These are phyloP conservation scores for Auxenochlorella protothecoides DNA, from an alignment of 139 green algal genomes.

Conservation along the genomic window DNA sequence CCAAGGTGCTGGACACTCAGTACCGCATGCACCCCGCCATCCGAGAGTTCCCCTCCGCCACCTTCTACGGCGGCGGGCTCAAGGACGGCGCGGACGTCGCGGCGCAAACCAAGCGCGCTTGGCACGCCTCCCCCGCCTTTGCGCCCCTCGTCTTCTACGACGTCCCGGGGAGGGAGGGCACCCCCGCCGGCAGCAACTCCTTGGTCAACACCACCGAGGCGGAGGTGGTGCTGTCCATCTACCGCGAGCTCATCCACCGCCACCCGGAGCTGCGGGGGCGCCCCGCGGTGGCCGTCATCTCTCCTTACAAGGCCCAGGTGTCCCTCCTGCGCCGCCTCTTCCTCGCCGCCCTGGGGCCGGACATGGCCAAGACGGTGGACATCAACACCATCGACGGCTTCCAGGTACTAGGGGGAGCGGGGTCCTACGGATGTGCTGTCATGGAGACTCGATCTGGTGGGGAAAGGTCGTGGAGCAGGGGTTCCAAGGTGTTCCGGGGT, in stretches of 20 bases:
- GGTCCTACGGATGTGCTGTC: slow-evolving; percentile 43
- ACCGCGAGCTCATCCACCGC: slow-evolving; percentile 23
- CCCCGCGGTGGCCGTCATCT: slow-evolving; percentile 72
- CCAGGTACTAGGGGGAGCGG: slow-evolving; percentile 32
- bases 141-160: slow-evolving; percentile 54
- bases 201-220: slow-evolving; percentile 57
- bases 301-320: slow-evolving; percentile 80
- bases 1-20: slow-evolving; percentile 74
- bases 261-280: slow-evolving; percentile 42
- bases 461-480: too few species aligned
- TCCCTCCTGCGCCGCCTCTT: slow-evolving; percentile 10
- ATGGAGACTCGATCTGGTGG: slow-evolving; percentile 38
- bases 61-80: slow-evolving; percentile 52
- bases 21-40: slow-evolving; percentile 86
- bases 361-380: slow-evolving; percentile 55
- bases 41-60: slow-evolving; percentile 32
- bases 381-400: slow-evolving; percentile 93
- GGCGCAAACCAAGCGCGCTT: slow-evolving; percentile 46
- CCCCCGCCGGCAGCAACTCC: slow-evolving; percentile 25
- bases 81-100: slow-evolving; percentile 48
- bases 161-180: slow-evolving; percentile 28
- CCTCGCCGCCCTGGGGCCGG: slow-evolving; percentile 59
- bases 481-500: too few species aligned
- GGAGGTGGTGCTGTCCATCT: slow-evolving; percentile 55
- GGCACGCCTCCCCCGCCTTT: slow-evolving; percentile 41